phyloP scores from a whole-genome alignment of 73 alveolate genomes.

The Paramecium sonneborni region DNA sequence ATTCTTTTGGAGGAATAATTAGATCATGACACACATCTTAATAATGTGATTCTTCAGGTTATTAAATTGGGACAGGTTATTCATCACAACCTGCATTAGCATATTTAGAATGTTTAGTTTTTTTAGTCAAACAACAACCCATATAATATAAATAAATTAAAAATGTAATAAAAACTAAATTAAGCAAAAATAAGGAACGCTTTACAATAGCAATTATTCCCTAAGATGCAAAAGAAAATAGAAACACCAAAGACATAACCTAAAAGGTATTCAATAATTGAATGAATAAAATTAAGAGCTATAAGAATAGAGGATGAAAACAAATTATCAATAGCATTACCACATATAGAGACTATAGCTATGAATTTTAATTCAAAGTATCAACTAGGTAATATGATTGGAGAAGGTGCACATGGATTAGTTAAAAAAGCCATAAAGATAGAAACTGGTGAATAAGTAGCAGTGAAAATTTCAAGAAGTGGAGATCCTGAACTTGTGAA shows the following conservation, averaged over 20 bases:
- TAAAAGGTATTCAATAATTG: neutral
- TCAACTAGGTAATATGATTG: conserved; percentile 73
- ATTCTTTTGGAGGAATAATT: neutral
- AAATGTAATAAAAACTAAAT: neutral
- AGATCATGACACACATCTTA: neutral
- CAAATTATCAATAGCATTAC: neutral
- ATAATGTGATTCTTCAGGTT: conserved; percentile 5
- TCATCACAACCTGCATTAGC: conserved; percentile 27
- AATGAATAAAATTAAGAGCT: neutral
- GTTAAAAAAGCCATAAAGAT: conserved; percentile 75
- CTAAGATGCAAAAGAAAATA: neutral
- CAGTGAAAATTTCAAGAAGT: conserved; percentile 72
- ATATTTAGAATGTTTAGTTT: neutral
- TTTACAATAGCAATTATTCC: neutral
- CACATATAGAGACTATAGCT: neutral
- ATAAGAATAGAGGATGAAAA: neutral
- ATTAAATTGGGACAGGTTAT: neutral
- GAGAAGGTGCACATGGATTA: conserved; percentile 88
- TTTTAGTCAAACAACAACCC: neutral
- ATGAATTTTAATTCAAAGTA: conserved; percentile 28
- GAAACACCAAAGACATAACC: neutral
- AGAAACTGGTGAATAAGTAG: conserved; percentile 70
- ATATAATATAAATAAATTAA: neutral
- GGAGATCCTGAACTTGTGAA: conserved; percentile 52
- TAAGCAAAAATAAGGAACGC: neutral